Base-by-base conservation (phyloP, 2,329 filamentous ascomycete genomes). In the Phoma herbarum region DNA sequence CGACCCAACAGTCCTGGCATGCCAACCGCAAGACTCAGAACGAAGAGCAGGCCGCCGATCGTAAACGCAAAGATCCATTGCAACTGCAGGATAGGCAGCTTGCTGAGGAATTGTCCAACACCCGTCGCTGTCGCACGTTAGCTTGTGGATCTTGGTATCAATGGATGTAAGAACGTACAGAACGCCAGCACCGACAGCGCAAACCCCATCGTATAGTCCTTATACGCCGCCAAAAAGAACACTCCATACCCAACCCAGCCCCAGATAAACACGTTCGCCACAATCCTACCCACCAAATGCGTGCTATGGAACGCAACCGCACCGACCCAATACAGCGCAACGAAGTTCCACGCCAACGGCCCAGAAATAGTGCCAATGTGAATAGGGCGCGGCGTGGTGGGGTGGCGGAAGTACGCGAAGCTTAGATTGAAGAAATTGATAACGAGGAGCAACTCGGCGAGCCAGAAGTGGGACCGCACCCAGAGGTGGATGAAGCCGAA, bases 51-150 rank as follows among this genome's bases (percentile, higher is more conserved):
- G 0, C 83, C 86, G 83, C 94, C 93, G 75, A 96, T 92, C 62
- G 87, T 82, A 72, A 96, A 95, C 31, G 92, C 90, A 75, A 96
- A 96, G 78, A 96, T 94, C 92, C 92, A 96, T 80, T 97, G 93
- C 64, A 96, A 82, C 7, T 91, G 90, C 65, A 96, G 83, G 63
- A 89, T 77, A 73, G 95, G 84, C 59, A 89, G 77, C 74, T 92
- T 87, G 69, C 85, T 83, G 49, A 88, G 80, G 79, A 96, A 88
- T 76, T 97, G 93, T 14, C 87, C 85, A 16, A 95, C 86, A 12
- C 91, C 92, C 41, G 96, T 86, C 18, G 83, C 84, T 86, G n/a
- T 10, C 8, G 2, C 4, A 3, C 18, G 25, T 39, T 20, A 50
- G 52, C n/a, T 33, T 33, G 14, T 5, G 6, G 5, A 33, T 16